Conservation (phyloP, 805 yeast species). For the Kodamaea leandrae region DNA sequence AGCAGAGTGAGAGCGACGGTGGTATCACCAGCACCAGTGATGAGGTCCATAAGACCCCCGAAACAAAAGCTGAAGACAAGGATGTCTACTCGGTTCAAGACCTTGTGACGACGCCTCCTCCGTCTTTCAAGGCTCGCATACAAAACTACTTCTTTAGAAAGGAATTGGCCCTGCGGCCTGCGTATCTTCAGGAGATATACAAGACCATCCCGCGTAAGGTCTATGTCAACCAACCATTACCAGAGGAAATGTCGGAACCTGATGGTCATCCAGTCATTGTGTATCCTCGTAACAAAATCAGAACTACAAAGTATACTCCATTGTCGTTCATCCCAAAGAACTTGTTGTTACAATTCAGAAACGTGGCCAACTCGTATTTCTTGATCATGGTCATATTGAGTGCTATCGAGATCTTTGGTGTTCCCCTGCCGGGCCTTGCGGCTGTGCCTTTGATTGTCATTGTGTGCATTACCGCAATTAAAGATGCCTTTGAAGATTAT, state of each 20-base stretch:
- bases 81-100: constrained; percentile 11
- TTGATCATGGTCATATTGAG: constrained; percentile 54
- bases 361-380: constrained; percentile 61
- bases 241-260: constrained; percentile 33
- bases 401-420: constrained; percentile 59
- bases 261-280: constrained; percentile 31
- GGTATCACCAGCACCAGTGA: neutral
- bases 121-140: constrained; percentile 13
- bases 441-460: constrained; percentile 82
- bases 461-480: constrained; percentile 68
- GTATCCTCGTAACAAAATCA: constrained; percentile 55
- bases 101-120: constrained; percentile 12
- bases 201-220: constrained; percentile 40
- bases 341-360: constrained; percentile 51
- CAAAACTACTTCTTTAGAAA: constrained; percentile 16
- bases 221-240: constrained; percentile 50
- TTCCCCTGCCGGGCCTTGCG: constrained; percentile 65
- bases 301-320: constrained; percentile 64
- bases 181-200: constrained; percentile 37
- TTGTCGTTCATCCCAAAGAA: constrained; percentile 57
- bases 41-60: neutral
- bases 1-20: no score
- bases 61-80: neutral
- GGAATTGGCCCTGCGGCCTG: constrained; percentile 28
- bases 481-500: constrained; percentile 77